These are phyloP conservation scores for Ustilago xerochloae DNA, from an alignment of 1,284 basidiomycete species.

Conservation along the genomic window DNA sequence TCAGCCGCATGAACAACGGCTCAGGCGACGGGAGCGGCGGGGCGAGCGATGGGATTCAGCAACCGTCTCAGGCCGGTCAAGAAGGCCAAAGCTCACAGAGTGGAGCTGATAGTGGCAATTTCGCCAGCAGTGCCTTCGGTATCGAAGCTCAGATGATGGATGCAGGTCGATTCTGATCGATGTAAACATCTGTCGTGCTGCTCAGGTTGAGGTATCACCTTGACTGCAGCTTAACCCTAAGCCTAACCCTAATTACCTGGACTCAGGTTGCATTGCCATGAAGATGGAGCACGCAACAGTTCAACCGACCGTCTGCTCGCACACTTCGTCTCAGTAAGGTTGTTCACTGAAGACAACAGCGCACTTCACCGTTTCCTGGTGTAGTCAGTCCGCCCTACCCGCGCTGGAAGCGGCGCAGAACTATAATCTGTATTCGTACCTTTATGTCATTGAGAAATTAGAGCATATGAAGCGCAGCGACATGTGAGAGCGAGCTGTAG, in stretches of 20 bases:
- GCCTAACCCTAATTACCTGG: neutral
- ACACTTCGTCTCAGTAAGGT: neutral
- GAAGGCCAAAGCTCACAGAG: constrained; percentile 1
- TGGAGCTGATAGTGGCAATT: constrained; percentile 10
- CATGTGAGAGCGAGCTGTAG: neutral
- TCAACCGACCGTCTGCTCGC: neutral
- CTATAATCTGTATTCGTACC: neutral
- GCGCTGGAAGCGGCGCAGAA: constrained; percentile 1
- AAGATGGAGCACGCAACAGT: no score
- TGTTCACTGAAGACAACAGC: no score
- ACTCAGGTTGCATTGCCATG: neutral
- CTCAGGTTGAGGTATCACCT: no score
- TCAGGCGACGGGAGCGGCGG: neutral
- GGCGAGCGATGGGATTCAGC: neutral
- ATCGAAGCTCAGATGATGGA: constrained; percentile 53
- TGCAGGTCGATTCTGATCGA: constrained; percentile 39
- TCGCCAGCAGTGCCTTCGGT: constrained; percentile 31
- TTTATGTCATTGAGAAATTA: neutral
- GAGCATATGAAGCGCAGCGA: no score
- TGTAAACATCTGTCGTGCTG: constrained; percentile 1
- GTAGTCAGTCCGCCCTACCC: neutral
- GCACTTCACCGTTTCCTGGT: no score
- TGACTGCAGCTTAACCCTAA: no score
- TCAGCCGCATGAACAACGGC: constrained; percentile 21
- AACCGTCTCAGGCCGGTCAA: neutral